Conservation (phyloP, 805 yeast genomes). For the Scheffersomyces lignosus region DNA sequence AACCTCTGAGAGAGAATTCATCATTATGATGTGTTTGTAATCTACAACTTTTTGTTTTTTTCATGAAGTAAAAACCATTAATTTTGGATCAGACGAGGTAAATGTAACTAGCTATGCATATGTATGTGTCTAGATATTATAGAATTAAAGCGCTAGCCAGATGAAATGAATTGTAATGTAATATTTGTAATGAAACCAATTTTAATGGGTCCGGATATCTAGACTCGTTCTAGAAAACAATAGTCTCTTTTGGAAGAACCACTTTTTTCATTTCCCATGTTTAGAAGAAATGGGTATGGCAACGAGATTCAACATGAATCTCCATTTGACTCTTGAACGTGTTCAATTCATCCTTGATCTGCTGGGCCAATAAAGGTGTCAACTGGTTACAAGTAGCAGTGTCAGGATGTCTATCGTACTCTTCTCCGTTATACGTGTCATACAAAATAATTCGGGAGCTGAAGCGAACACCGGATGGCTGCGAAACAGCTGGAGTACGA, state of each 20-base stretch:
- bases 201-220: no score
- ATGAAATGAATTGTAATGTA: background rate
- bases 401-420: conserved; percentile 92
- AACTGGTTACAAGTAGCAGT: conserved; percentile 88
- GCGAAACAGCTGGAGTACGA: conserved; percentile 4
- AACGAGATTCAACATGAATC: conserved; percentile 73
- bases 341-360: conserved; percentile 83
- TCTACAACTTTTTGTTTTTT: no score
- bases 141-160: background rate
- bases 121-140: no score
- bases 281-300: conserved; percentile 81
- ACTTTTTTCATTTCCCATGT: no score
- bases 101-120: no score
- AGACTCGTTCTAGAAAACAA: background rate
- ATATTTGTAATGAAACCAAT: background rate
- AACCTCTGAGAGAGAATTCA: no score
- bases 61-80: no score
- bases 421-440: conserved; percentile 79
- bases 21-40: no score
- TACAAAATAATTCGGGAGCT: conserved; percentile 80
- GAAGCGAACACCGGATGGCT: conserved; percentile 60
- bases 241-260: background rate
- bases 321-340: conserved; percentile 77
- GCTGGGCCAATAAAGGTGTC: conserved; percentile 84
- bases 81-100: no score